Evolutionary conservation across 2,329 filamentous ascomycete genomes (phyloP).

Genomic region (Venturia effusa): DNA sequence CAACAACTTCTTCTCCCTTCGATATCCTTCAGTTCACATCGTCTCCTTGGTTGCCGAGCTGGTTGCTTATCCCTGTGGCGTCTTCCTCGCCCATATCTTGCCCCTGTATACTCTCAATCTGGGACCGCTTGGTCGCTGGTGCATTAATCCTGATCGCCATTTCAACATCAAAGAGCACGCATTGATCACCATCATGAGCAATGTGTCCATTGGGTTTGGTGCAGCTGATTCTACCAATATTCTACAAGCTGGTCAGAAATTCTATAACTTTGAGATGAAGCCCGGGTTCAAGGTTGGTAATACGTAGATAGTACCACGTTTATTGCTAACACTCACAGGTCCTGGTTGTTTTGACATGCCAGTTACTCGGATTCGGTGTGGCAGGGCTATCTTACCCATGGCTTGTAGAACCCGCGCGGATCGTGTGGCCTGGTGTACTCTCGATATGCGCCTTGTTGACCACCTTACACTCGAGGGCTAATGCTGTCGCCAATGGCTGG

Average conservation of each 20-base stretch:
- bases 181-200: slow-evolving; percentile 51
- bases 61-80: slow-evolving; percentile 54
- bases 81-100: slow-evolving; percentile 47
- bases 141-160: not conserved
- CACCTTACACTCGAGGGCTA: slow-evolving; percentile 54
- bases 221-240: slow-evolving; percentile 19
- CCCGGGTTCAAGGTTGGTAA: not conserved
- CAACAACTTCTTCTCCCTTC: slow-evolving; percentile 54
- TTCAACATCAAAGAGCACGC: slow-evolving; percentile 63
- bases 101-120: slow-evolving; percentile 53
- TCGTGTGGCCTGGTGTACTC: slow-evolving; percentile 64
- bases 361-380: slow-evolving; percentile 39
- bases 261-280: slow-evolving; percentile 51
- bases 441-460: slow-evolving; percentile 58
- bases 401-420: slow-evolving; percentile 42
- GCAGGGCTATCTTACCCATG: slow-evolving; percentile 20
- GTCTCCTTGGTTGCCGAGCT: slow-evolving; percentile 31
- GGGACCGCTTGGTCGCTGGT: slow-evolving; percentile 31
- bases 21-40: slow-evolving; percentile 38
- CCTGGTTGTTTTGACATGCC: slow-evolving; percentile 19
- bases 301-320: slow-evolving; percentile 26
- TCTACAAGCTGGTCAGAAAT: slow-evolving; percentile 39
- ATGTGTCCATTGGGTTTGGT: slow-evolving; percentile 51
- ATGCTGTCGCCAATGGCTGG: slow-evolving; percentile 50
- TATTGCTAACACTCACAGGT: not conserved